Percentiles rank a stretch among this genome's conserved stretches.
These are phyloP conservation scores for Plasmodium malariae DNA, from an alignment of 169 alveolate genomes.

Conservation along the genomic window DNA sequence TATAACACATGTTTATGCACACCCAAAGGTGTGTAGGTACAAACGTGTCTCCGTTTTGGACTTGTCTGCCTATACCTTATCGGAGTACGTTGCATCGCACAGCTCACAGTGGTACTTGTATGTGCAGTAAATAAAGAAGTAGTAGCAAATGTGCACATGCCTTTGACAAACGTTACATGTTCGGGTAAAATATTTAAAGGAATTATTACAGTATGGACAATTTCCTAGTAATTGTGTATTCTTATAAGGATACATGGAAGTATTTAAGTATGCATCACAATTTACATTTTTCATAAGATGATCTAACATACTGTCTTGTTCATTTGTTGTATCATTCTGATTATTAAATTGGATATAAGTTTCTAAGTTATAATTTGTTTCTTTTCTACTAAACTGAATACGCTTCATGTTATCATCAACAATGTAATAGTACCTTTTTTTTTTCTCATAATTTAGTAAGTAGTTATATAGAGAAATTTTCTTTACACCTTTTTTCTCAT, in stretches of 20 bases:
- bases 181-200: conserved; percentile 23
- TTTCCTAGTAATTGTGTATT: conserved; percentile 50
- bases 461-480: conserved; percentile 14
- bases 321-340: neutral
- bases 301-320: neutral
- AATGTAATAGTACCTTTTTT: conserved; percentile 49
- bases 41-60: too few species aligned
- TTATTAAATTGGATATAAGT: neutral
- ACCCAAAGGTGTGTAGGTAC: neutral
- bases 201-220: conserved; percentile 62
- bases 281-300: conserved; percentile 28
- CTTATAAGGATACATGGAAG: conserved; percentile 34
- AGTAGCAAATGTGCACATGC: conserved; percentile 38
- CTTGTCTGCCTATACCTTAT: conserved; percentile 50
- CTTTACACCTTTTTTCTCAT: too few species aligned
- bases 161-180: conserved; percentile 48
- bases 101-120: conserved; percentile 65
- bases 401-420: conserved; percentile 47
- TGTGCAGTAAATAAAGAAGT: conserved; percentile 48
- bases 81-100: conserved; percentile 77
- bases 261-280: conserved; percentile 35
- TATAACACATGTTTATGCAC: neutral
- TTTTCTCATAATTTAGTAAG: conserved; percentile 34
- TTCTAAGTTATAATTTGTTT: conserved; percentile 52
- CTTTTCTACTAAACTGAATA: conserved; percentile 48